These are phyloP conservation scores for Tetrapisispora pingtungensis DNA, from an alignment of 805 yeast genomes.

Conservation along the genomic window DNA sequence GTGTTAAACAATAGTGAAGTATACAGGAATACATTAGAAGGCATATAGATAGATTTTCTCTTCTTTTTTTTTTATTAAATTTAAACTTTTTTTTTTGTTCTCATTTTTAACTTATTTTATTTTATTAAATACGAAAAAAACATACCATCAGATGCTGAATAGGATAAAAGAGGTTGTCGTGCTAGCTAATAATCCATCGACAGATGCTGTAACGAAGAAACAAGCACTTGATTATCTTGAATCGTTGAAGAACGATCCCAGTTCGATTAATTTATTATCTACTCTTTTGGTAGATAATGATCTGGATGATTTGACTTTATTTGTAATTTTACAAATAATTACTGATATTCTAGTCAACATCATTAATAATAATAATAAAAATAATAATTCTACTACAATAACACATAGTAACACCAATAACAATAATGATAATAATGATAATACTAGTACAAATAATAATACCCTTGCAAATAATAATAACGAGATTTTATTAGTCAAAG, in stretches of 20 bases:
- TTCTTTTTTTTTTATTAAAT: no score
- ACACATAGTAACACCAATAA: conserved; percentile 14
- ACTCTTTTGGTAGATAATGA: conserved; percentile 17
- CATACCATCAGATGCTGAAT: conserved; percentile 10
- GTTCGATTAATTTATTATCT: conserved; percentile 21
- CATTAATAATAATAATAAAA: background rate
- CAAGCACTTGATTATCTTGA: conserved; percentile 36
- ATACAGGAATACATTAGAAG: no score
- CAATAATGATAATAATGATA: background rate
- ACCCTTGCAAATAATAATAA: background rate
- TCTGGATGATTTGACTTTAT: conserved; percentile 23
- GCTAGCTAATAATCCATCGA: conserved; percentile 64
- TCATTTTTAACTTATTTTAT: background rate
- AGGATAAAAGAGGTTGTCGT: conserved; percentile 86
- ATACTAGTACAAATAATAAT: no score
- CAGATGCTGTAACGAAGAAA: conserved; percentile 50
- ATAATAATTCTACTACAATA: background rate
- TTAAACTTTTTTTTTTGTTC: background rate
- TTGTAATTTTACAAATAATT: conserved; percentile 26
- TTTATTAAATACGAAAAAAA: no score
- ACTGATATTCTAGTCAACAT: conserved; percentile 15
- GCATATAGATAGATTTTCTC: no score
- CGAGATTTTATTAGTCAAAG: conserved; percentile 15
- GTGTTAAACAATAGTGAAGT: no score
- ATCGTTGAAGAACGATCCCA: conserved; percentile 19